These are phyloP conservation scores for Agapanthus africanus DNA, from an alignment of 106 monocot genomes.

Conservation along the genomic window DNA sequence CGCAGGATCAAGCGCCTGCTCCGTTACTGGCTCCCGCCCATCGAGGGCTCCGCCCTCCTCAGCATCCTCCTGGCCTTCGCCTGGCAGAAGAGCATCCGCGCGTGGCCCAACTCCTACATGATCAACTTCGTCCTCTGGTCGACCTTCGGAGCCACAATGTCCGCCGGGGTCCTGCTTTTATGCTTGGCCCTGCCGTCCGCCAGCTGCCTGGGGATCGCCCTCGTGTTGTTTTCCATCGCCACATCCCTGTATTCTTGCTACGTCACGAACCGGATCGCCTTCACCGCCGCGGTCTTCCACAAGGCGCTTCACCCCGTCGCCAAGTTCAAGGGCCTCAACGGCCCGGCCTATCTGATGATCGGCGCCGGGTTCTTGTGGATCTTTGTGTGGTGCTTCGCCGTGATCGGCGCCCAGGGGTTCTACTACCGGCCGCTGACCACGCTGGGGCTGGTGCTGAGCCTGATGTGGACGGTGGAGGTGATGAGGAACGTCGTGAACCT, in stretches of 20 bases:
- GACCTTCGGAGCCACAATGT: conserved; percentile 56
- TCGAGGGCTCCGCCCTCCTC: conserved; percentile 51
- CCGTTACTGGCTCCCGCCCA: conserved; percentile 77
- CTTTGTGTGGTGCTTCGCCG: conserved; percentile 80
- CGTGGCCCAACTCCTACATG: conserved; percentile 40
- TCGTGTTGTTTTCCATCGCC: conserved; percentile 71
- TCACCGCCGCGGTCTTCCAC: conserved; percentile 51
- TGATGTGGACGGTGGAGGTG: conserved; percentile 95
- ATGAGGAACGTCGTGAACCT: conserved; percentile 89
- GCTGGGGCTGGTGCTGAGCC: conserved; percentile 59
- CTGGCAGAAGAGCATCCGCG: conserved; percentile 76
- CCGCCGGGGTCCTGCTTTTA: conserved; percentile 71
- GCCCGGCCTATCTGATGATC: conserved; percentile 72
- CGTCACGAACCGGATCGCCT: conserved; percentile 55
- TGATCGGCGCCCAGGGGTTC: conserved; percentile 85
- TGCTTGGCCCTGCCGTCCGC: conserved; percentile 76
- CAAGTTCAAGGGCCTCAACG: conserved; percentile 65
- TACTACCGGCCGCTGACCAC: conserved; percentile 68
- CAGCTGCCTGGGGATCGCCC: conserved; percentile 41
- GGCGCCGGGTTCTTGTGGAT: conserved; percentile 70
- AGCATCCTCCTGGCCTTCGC: conserved; percentile 68
- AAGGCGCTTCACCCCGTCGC: conserved; percentile 45
- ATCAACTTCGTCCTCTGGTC: conserved; percentile 73
- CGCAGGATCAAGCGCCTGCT: conserved; percentile 42
- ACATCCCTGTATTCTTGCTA: conserved; percentile 79